These are phyloP conservation scores for Calonectria henricotiae DNA, from an alignment of 2,329 filamentous ascomycete species.

Conservation along the genomic window DNA sequence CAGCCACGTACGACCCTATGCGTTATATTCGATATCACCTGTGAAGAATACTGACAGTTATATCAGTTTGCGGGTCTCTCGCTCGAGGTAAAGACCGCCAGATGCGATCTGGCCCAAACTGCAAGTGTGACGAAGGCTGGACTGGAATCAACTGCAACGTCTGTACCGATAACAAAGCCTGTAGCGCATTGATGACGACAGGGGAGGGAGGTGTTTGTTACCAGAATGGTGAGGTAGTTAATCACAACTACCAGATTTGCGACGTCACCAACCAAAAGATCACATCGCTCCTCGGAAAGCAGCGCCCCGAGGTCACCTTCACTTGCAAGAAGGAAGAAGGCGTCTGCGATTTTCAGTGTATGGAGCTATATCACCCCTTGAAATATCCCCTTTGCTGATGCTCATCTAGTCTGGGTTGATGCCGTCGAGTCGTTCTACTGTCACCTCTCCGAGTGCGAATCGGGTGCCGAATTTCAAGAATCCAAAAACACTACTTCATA, in stretches of 20 bases:
- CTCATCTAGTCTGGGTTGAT: conserved; percentile 87
- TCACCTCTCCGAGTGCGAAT: conserved; percentile 85
- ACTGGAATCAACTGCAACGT: conserved; percentile 98
- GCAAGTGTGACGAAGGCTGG: conserved; percentile 95
- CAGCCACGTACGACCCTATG: conserved; percentile 74
- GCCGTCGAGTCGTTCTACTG: conserved; percentile 97
- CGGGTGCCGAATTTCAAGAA: conserved; percentile 78
- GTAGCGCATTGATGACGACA: conserved; percentile 89
- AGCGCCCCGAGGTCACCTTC: conserved; percentile 95
- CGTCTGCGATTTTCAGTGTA: conserved; percentile 97
- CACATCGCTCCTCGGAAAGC: conserved; percentile 84
- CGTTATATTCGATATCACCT: neutral
- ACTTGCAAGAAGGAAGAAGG: conserved; percentile 83
- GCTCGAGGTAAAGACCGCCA: conserved; percentile 85
- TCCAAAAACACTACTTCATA: conserved; percentile 87
- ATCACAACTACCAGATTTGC: conserved; percentile 98
- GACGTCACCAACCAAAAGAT: conserved; percentile 98
- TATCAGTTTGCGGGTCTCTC: conserved; percentile 85
- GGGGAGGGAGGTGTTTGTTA: conserved; percentile 91
- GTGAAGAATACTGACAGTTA: conserved; percentile 35
- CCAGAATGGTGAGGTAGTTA: conserved; percentile 89
- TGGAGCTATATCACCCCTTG: neutral
- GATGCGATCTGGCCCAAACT: conserved; percentile 80
- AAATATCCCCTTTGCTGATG: conserved; percentile 34
- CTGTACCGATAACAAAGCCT: conserved; percentile 87